Base-by-base conservation (phyloP, 75 land plant genomes). In the Pinus albicaulis region DNA sequence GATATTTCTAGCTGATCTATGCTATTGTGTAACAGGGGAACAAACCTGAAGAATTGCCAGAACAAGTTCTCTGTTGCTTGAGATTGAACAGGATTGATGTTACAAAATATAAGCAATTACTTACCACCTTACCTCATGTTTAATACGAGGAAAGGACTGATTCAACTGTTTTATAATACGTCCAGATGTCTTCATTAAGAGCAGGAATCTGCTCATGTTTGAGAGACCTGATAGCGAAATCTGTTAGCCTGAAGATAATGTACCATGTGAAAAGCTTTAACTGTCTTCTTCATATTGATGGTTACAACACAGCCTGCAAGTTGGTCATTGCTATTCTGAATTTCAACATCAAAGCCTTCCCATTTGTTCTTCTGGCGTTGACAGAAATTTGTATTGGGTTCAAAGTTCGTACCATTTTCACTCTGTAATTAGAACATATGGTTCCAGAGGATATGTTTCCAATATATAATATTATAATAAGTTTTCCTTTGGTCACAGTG, bases 11-110 rank as follows among this genome's bases (percentile, higher is more conserved):
- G 22, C 38, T 56, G 23, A 74, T 74, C 26, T 34, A 19, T 59
- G 8, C 72, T 13, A 26, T 74, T 74, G 12, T 73, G 59, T 22
- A 56, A 53, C 83, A 92, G 92, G 92, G 88, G 76, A 90, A 90
- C 59, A 92, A 85, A 56, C 76, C 83, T 4, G 92, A 92, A 63
- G 94, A 92, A 75, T 59, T 92, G 57, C 94, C 94, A 25, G 94
- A 92, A 83, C 85, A 86, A 31, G 66, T 92, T 3, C 78, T 91
- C 11, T 85, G 92, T 62, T 90, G 92, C 74, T 65, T 83, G 58
- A 69, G 92, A 24, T 75, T 92, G 76, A 89, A 92, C 66, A 86
- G 79, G 77, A 82, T 92, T 69, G 88, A 92, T 60, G 63, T 66
- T 36, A 25, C 78, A 10, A 82, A 73, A 14, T 85, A 79, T 57